Conservation (phyloP, 1,284 basidiomycete genomes). For the Fomes fomentarius region DNA sequence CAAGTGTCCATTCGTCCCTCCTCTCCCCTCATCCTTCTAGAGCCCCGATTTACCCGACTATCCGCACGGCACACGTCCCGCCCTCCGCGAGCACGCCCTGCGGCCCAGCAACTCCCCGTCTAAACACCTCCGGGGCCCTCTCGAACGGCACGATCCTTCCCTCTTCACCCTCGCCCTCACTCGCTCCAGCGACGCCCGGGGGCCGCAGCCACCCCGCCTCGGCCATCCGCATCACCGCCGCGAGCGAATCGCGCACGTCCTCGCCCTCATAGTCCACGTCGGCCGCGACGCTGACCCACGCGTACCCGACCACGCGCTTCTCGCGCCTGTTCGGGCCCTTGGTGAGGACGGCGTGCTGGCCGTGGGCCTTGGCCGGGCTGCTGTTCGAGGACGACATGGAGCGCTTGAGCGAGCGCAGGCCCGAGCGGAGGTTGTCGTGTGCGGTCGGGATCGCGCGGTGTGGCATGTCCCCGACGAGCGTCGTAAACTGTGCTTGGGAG, state of each 20-base stretch:
- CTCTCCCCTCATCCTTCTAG: not conserved
- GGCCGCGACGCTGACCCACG: conserved; percentile 72
- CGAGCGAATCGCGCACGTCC: conserved; percentile 67
- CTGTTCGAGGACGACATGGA: conserved; percentile 31
- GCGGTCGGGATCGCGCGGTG: conserved; percentile 65
- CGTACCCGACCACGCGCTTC: conserved; percentile 59
- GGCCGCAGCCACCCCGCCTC: conserved; percentile 33
- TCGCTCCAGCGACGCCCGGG: conserved; percentile 36
- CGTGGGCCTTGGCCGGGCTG: conserved; percentile 10
- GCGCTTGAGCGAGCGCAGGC: conserved; percentile 62
- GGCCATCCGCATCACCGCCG: conserved; percentile 55
- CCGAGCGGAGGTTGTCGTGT: conserved; percentile 71
- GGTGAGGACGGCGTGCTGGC: conserved; percentile 12
- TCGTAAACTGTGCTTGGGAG: conserved; percentile 64
- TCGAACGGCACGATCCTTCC: conserved; percentile 53
- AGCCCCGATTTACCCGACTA: conserved; percentile 25
- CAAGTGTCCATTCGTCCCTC: not conserved
- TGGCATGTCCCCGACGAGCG: conserved; percentile 70
- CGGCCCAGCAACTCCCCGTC: conserved; percentile 30
- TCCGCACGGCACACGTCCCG: conserved; percentile 39
- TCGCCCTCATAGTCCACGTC: conserved; percentile 83
- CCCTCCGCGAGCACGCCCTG: conserved; percentile 35
- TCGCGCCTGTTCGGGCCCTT: conserved; percentile 11
- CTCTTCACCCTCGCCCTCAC: conserved; percentile 39
- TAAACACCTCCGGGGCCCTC: conserved; percentile 59